Conservation (phyloP, 2,329 filamentous ascomycete species). For the Trichoderma sp. region DNA sequence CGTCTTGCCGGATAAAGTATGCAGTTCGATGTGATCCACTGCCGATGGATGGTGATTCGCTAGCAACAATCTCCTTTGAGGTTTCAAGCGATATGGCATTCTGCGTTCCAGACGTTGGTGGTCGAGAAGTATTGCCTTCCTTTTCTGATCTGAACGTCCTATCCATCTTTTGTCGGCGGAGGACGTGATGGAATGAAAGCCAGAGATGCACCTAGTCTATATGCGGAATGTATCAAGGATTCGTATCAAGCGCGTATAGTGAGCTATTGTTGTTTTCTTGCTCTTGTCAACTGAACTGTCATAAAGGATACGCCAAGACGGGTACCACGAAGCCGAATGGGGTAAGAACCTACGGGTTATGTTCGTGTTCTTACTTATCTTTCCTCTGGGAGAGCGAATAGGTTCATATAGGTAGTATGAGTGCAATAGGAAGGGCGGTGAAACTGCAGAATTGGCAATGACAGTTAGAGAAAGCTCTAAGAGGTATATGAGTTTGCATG, state of each 20-base stretch:
- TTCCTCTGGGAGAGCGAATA: no score
- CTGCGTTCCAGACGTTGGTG: neutral
- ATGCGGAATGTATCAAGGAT: neutral
- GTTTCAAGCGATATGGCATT: neutral
- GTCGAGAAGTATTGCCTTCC: neutral
- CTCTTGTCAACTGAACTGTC: neutral
- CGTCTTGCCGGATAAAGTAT: neutral
- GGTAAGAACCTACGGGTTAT: neutral
- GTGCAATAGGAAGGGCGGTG: neutral
- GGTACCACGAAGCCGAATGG: neutral
- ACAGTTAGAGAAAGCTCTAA: no score
- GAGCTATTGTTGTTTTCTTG: neutral
- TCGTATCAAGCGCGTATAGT: neutral
- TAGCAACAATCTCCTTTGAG: neutral
- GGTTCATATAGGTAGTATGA: neutral
- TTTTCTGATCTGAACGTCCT: neutral
- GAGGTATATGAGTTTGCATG: no score
- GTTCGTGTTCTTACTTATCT: no score
- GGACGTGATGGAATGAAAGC: no score
- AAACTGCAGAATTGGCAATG: no score
- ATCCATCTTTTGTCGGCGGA: neutral
- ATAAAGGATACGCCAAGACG: neutral
- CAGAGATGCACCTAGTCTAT: neutral
- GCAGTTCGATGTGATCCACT: neutral
- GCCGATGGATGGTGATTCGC: neutral